Conservation (phyloP, 1,139 yeast genomes). For the Yamadazyma dendronema region DNA sequence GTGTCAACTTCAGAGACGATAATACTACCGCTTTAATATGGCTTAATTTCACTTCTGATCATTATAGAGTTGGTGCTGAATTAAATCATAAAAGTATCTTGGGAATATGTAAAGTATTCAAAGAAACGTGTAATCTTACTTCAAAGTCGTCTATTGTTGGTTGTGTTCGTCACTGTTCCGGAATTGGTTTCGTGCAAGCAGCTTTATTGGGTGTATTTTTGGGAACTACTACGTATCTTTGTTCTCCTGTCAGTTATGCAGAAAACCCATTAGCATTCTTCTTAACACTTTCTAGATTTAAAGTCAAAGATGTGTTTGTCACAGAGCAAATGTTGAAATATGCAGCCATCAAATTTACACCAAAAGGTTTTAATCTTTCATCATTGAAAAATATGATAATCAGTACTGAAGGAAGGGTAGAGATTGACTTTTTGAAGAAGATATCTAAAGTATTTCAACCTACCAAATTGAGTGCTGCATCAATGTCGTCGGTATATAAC, state of each 20-base stretch:
- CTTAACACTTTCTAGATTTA: conserved; percentile 69
- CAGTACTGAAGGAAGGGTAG: conserved; percentile 75
- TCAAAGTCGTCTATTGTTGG: conserved; percentile 76
- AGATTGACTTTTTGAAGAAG: conserved; percentile 55
- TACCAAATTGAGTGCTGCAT: conserved; percentile 64
- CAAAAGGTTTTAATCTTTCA: conserved; percentile 63
- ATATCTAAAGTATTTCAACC: conserved; percentile 64
- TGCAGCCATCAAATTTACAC: conserved; percentile 62
- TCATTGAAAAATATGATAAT: conserved; percentile 81
- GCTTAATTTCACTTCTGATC: conserved; percentile 73
- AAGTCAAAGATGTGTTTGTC: conserved; percentile 82
- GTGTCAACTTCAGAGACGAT: conserved; percentile 40
- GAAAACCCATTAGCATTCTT: conserved; percentile 74
- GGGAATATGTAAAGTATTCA: conserved; percentile 82
- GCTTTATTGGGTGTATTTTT: conserved; percentile 78
- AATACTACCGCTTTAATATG: conserved; percentile 56
- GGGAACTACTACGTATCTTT: conserved; percentile 81
- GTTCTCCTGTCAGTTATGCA: conserved; percentile 77
- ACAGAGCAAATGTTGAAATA: conserved; percentile 83
- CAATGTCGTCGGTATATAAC: conserved; percentile 75
- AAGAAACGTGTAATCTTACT: conserved; percentile 86
- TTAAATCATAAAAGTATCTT: conserved; percentile 63
- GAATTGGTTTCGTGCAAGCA: conserved; percentile 85
- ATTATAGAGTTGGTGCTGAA: conserved; percentile 64
- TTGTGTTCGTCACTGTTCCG: conserved; percentile 80